Evolutionary conservation across 805 yeast species (phyloP), one percentile per base, ranked within the genome.

Genomic region (Starmerella apicola): DNA sequence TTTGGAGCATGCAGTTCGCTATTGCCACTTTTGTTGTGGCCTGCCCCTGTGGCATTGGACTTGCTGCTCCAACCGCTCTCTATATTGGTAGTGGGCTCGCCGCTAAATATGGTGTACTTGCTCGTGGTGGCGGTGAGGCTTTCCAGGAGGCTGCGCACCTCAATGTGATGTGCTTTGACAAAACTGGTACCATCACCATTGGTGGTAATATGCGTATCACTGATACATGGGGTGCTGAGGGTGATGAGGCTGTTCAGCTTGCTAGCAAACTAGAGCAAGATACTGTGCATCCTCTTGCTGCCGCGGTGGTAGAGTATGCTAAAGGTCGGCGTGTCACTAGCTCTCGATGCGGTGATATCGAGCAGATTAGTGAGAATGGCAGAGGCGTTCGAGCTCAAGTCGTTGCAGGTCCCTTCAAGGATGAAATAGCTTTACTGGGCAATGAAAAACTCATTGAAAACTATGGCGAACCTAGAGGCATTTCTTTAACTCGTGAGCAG

Each of bases 1-100:
- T 79, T 10, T 81, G 88, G 85, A 76, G 86, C 0, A 63, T 81
- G 41, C 77, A 79, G 49, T 81, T 81, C 58, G 73, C 85, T 1
- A 77, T 81, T 47, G 72, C 86, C 0, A 88, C 81, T 1, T 79
- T 81, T 60, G 88, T 81, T 2, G 73, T 81, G 37, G 88, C 88
- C 0, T 81, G 93, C 54, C 93, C 93, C 1, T 81, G 91, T 63
- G 93, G 88, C 1, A 72, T 81, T 49, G 91, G 88, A 1, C 62
- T 81, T 18, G 91, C 91, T 19, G 91, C 88, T 1, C 91, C 91
- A 1, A 80, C 88, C 2, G 88, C 91, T 0, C 56, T 81, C 30
- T 79, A 77, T 62, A 84, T 81, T 10, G 91, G 91, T 2, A 66
- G 83, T 15, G 84, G 88, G 0, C 56, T 81, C 37, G 84, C 86